Evolutionary conservation across 2,329 filamentous ascomycete genomes (phyloP).

Genomic region (Magnaporthales sp.): DNA sequence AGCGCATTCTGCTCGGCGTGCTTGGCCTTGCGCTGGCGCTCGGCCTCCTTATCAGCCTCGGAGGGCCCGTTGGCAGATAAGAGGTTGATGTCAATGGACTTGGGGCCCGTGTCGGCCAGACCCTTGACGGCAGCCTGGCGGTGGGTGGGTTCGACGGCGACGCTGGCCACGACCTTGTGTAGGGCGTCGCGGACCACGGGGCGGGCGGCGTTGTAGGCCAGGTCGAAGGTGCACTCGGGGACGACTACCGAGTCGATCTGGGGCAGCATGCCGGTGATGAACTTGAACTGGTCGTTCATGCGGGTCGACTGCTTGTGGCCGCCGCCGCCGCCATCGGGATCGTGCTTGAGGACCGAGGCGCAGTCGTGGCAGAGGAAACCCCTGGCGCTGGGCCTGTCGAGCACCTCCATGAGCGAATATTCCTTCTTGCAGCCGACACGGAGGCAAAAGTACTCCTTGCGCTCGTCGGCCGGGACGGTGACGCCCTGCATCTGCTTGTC

Average conservation of each 20-base stretch:
- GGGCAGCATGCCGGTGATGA: constrained; percentile 67
- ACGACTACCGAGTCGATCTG: constrained; percentile 68
- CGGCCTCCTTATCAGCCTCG: constrained; percentile 57
- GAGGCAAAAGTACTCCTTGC: constrained; percentile 83
- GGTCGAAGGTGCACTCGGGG: constrained; percentile 66
- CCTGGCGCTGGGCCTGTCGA: constrained; percentile 61
- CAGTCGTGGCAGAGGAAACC: constrained; percentile 85
- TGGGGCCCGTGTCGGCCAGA: constrained; percentile 55
- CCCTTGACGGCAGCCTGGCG: constrained; percentile 63
- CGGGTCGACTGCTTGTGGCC: constrained; percentile 66
- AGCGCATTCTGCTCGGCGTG: constrained; percentile 60
- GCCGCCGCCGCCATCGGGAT: constrained; percentile 58
- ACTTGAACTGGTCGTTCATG: constrained; percentile 71
- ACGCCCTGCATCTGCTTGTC: constrained; percentile 83
- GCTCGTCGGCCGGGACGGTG: constrained; percentile 70
- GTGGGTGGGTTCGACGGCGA: constrained; percentile 45
- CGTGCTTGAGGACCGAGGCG: constrained; percentile 51
- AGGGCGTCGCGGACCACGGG: constrained; percentile 59
- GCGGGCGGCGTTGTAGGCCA: constrained; percentile 52
- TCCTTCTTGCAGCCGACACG: constrained; percentile 63
- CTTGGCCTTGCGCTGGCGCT: constrained; percentile 56
- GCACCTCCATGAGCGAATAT: constrained; percentile 83
- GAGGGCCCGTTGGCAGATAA: constrained; percentile 57
- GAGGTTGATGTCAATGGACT: constrained; percentile 62
- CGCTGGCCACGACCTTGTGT: constrained; percentile 54